Conservation (phyloP, 192 early-diverging fungal genomes). For the Backusella westeae region DNA sequence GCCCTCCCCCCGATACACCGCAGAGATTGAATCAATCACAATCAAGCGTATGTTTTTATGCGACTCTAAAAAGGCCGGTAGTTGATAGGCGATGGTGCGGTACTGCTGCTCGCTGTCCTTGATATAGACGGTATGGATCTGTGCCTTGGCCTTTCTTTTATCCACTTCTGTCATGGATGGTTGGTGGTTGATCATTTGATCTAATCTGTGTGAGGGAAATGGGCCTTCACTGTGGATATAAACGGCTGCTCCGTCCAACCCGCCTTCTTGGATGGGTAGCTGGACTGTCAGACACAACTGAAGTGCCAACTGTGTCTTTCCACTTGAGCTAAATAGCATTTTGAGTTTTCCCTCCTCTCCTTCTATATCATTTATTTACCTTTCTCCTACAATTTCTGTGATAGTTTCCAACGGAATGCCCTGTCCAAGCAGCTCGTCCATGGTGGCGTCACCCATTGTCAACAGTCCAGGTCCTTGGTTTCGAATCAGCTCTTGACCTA, state of each 20-base stretch:
- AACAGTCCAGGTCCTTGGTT: neutral
- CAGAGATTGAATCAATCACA: conserved; percentile 85
- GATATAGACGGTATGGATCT: conserved; percentile 67
- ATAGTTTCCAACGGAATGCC: conserved; percentile 60
- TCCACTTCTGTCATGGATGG: neutral
- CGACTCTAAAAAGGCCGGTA: conserved; percentile 59
- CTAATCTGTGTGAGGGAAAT: conserved; percentile 63
- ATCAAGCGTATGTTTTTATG: conserved; percentile 61
- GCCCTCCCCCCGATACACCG: conserved; percentile 64
- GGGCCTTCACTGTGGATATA: conserved; percentile 75
- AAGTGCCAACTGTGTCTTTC: conserved; percentile 86
- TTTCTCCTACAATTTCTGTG: conserved; percentile 72
- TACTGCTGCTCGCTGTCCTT: conserved; percentile 67
- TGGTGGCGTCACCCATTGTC: conserved; percentile 48
- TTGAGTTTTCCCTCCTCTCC: too few relatives aligned
- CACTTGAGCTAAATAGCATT: conserved; percentile 54
- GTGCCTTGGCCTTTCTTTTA: neutral
- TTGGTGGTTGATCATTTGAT: conserved; percentile 41
- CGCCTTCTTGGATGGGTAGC: conserved; percentile 61
- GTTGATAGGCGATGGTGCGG: conserved; percentile 70
- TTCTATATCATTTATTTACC: conserved; percentile 30
- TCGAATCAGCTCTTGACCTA: neutral
- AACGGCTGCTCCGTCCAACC: conserved; percentile 43
- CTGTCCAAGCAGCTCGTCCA: conserved; percentile 59
- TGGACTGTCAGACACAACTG: conserved; percentile 77